Evolutionary conservation across 192 early-diverging fungal species (phyloP), one percentile per base, ranked within the genome.

Genomic region (Coemansia asiatica): DNA sequence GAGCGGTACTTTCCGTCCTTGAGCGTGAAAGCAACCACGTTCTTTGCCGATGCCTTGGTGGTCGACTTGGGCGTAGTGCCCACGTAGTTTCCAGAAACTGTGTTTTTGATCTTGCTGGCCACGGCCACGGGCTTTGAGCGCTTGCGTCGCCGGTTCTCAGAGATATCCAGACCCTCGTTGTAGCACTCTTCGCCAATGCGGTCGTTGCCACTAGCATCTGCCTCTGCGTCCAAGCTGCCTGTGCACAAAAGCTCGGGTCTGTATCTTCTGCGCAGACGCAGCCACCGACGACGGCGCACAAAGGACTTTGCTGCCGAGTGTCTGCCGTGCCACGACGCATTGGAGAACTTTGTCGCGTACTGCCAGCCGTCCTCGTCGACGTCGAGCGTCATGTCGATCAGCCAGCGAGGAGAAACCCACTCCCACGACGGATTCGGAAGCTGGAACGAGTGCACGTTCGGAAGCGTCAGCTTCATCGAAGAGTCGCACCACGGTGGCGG

Each of bases 341-440:
- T 58, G 4, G 71, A 67, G 35, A 81, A 84, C 19, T 78, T 66
- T 29, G 75, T 53, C 0, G 79, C 57, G 61, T 84, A 84, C 63
- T 81, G 75, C 83, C 83, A 84, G 2, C 83, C 83, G 36, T 84
- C 79, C 21, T 84, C 79, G 47, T 84, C 83, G 0, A 84, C 83
- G 36, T 84, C 83, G 35, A 64, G 63, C 0, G 77, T 76, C 77
- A 84, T 81, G 75, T 84, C 83, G 10, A 84, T 80, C 22, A 81
- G 73, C 83, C 83, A 84, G 22, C 79, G 79, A 12, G 79, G 79
- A 26, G 72, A 81, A 18, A 78, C 83, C 83, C 83, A 84, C 25
- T 78, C 56, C 83, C 83, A 84, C 47, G 69, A 78, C 22, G 79
- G 78, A 26, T 80, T 75, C 13, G 79, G 75, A 38, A 81, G 54